Percentiles rank a stretch among this genome's conserved stretches.
Evolutionary conservation across 257 asterid genomes (phyloP).

Genomic region (Jaltomata sinuosa): DNA sequence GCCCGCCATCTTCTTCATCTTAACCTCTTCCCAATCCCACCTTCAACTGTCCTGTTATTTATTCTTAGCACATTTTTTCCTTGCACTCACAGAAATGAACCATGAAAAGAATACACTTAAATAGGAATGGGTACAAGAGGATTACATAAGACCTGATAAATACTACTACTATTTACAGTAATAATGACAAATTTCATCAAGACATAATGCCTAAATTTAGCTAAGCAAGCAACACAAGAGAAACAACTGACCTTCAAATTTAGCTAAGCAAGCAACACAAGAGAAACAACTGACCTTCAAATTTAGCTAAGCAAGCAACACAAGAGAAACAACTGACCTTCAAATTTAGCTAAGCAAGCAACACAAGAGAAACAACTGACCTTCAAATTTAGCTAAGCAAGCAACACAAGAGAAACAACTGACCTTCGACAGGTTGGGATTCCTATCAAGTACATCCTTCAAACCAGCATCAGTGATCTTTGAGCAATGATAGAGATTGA

Average conservation of each 20-base stretch:
- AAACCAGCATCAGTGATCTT: conserved; percentile 45
- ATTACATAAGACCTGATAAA: background rate
- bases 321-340: conserved; percentile 33
- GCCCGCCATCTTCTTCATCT: background rate
- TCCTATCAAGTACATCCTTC: conserved; percentile 44
- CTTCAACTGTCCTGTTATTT: background rate
- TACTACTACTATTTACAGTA: background rate
- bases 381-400: conserved; percentile 8
- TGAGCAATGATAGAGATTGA: conserved; percentile 48
- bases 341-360: background rate
- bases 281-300: conserved; percentile 33
- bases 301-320: background rate
- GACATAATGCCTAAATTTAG: background rate
- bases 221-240: background rate
- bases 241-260: conserved; percentile 33
- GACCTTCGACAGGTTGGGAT: conserved; percentile 56
- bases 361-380: conserved; percentile 19
- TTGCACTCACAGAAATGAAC: background rate
- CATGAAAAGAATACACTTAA: background rate
- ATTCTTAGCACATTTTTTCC: background rate
- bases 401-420: conserved; percentile 1
- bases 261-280: background rate
- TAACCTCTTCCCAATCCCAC: background rate
- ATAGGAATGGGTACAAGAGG: background rate
- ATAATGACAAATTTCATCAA: background rate